Evolutionary conservation across 2,329 filamentous ascomycete genomes (phyloP).

Genomic region (Colletotrichum abscissum): DNA sequence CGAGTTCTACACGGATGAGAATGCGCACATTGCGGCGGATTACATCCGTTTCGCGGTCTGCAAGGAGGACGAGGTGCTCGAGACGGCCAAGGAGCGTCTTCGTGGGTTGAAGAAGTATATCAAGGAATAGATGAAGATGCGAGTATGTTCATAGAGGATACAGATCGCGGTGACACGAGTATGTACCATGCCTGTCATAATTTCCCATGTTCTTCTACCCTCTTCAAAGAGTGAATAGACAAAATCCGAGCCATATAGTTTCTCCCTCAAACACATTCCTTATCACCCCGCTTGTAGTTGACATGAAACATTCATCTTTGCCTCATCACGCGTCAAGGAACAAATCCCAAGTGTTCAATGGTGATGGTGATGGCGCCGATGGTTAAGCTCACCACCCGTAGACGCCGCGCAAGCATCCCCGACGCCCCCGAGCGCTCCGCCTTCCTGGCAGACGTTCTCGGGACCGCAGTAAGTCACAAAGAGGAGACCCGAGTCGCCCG

Average conservation of each 20-base stretch:
- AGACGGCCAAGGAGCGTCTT: slow-evolving; percentile 81
- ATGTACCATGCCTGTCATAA: not conserved
- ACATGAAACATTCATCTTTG: not conserved
- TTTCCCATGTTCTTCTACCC: not conserved
- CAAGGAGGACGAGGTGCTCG: slow-evolving; percentile 89
- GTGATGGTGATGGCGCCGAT: not conserved
- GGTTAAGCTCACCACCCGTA: not conserved
- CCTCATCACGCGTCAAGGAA: not conserved
- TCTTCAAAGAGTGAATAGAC: slow-evolving; percentile 10
- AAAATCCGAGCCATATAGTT: not conserved
- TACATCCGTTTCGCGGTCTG: slow-evolving; percentile 97
- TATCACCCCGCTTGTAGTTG: not conserved
- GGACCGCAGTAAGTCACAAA: slow-evolving; percentile 30
- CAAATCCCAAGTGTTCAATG: too few relatives aligned
- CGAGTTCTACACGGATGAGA: slow-evolving; percentile 92
- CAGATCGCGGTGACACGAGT: not conserved
- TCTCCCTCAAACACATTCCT: not conserved
- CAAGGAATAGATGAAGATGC: slow-evolving; percentile 17
- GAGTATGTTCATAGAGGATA: too few relatives aligned
- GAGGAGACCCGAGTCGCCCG: slow-evolving; percentile 11
- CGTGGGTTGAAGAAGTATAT: slow-evolving; percentile 81
- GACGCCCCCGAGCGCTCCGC: slow-evolving; percentile 20
- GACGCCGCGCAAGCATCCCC: slow-evolving; percentile 18
- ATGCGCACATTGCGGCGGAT: slow-evolving; percentile 88
- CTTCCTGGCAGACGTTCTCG: slow-evolving; percentile 9